Percentiles rank a stretch among this genome's conserved stretches.
These are phyloP conservation scores for Peronospora belbahrii DNA, from an alignment of 352 stramenopile species.

Conservation along the genomic window DNA sequence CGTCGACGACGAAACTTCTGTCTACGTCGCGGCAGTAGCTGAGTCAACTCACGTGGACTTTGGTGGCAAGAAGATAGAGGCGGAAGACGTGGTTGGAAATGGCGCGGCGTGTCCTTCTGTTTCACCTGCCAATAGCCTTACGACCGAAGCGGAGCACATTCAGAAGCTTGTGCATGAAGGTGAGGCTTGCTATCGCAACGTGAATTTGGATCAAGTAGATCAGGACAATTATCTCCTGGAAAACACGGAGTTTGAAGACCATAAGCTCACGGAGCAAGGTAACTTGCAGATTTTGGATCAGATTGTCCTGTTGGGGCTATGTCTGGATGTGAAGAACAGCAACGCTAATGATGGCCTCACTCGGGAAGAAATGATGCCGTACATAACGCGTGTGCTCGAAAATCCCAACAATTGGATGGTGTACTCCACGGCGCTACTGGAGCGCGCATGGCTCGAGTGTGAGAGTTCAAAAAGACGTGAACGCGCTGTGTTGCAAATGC, in stretches of 20 bases:
- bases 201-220: slow-evolving; percentile 87
- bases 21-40: slow-evolving; percentile 49
- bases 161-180: slow-evolving; percentile 57
- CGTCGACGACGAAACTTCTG: slow-evolving; percentile 31
- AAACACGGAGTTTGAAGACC: slow-evolving; percentile 83
- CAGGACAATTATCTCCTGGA: slow-evolving; percentile 89
- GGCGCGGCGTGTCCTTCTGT: not conserved
- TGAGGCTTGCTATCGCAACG: slow-evolving; percentile 59
- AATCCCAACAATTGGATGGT: slow-evolving; percentile 96
- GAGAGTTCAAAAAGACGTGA: slow-evolving; percentile 89
- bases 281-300: slow-evolving; percentile 78
- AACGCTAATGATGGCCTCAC: slow-evolving; percentile 93
- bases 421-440: slow-evolving; percentile 90
- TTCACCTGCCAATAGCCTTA: slow-evolving; percentile 29
- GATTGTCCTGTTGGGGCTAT: slow-evolving; percentile 91
- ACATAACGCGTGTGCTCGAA: slow-evolving; percentile 88
- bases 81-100: slow-evolving; percentile 8
- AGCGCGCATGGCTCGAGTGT: slow-evolving; percentile 92
- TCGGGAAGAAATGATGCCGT: slow-evolving; percentile 93
- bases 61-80: slow-evolving; percentile 38
- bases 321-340: slow-evolving; percentile 94
- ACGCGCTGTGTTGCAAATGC: slow-evolving; percentile 93
- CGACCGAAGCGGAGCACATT: slow-evolving; percentile 41
- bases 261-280: slow-evolving; percentile 46
- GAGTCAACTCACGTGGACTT: slow-evolving; percentile 59